phyloP scores from a whole-genome alignment of 192 early-diverging fungal genomes.

The Spinellus fusiger region DNA sequence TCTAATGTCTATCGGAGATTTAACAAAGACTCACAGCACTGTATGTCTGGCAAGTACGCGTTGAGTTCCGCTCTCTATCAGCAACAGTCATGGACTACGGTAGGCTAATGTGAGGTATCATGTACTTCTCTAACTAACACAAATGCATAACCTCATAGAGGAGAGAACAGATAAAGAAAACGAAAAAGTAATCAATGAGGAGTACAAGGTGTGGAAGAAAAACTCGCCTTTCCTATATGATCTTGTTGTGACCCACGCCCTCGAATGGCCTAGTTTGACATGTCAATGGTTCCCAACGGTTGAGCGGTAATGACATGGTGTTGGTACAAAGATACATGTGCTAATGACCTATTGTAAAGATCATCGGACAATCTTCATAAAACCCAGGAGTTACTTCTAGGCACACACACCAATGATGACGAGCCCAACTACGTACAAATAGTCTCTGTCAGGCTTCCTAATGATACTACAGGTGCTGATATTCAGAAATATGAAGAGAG shows the following conservation, averaged over 20 bases:
- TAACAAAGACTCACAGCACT: too few species aligned
- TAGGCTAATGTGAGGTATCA: background rate
- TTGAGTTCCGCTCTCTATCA: too few species aligned
- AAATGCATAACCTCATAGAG: background rate
- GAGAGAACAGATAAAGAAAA: background rate
- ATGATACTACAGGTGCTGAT: conserved; percentile 10
- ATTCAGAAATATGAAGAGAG: conserved; percentile 19
- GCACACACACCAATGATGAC: conserved; percentile 95
- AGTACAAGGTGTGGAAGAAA: conserved; percentile 99
- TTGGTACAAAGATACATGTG: background rate
- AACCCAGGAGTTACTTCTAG: conserved; percentile 83
- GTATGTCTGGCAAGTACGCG: too few species aligned
- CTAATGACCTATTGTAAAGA: conserved; percentile 34
- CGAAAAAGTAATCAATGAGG: conserved; percentile 91
- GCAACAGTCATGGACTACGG: background rate
- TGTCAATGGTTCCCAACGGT: conserved; percentile 97
- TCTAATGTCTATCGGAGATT: too few species aligned
- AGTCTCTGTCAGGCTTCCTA: conserved; percentile 68
- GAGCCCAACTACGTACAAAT: conserved; percentile 97
- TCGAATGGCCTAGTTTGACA: conserved; percentile 98
- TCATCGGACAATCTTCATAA: conserved; percentile 77
- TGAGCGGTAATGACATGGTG: conserved; percentile 75
- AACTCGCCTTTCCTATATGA: conserved; percentile 99
- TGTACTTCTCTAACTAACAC: background rate
- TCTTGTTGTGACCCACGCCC: conserved; percentile 93